Evolutionary conservation across 2,329 filamentous ascomycete species (phyloP).

Genomic region (Verticillium longisporum): DNA sequence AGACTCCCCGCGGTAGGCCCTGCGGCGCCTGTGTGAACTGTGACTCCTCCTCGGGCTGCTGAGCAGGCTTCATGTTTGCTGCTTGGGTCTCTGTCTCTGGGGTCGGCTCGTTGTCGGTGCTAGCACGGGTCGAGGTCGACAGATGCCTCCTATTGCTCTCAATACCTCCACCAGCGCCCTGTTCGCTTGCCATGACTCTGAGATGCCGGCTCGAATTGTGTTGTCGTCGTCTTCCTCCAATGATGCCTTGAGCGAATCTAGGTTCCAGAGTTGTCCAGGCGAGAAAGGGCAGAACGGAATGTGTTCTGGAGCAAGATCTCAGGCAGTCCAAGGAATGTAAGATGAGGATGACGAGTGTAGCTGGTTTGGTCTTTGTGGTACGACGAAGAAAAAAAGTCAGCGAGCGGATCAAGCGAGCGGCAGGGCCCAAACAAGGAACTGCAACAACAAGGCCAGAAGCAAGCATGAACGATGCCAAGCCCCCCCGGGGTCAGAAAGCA

Average conservation of each 20-base stretch:
- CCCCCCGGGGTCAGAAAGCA: background rate
- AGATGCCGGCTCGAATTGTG: background rate
- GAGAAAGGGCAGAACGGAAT: background rate
- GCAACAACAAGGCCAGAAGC: background rate
- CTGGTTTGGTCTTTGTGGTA: background rate
- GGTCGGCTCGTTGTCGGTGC: constrained; percentile 34
- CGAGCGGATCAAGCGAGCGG: background rate
- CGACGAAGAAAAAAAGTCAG: background rate
- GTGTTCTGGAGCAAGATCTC: background rate
- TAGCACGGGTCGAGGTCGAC: constrained; percentile 32
- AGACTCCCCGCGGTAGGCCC: constrained; percentile 29
- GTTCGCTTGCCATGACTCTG: constrained; percentile 33
- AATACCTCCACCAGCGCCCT: constrained; percentile 35
- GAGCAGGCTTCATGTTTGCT: constrained; percentile 18
- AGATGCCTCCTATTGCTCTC: constrained; percentile 24
- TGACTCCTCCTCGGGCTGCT: constrained; percentile 23
- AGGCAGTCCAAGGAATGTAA: background rate
- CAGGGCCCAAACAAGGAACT: background rate
- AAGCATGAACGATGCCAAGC: background rate
- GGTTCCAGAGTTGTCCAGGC: background rate
- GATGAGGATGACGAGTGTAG: background rate
- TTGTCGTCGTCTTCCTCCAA: background rate
- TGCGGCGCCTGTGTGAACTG: constrained; percentile 26
- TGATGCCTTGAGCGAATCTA: background rate
- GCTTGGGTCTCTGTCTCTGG: constrained; percentile 34